These are phyloP conservation scores for Nothophoma quercina DNA, from an alignment of 2,329 filamentous ascomycete genomes.

Conservation along the genomic window DNA sequence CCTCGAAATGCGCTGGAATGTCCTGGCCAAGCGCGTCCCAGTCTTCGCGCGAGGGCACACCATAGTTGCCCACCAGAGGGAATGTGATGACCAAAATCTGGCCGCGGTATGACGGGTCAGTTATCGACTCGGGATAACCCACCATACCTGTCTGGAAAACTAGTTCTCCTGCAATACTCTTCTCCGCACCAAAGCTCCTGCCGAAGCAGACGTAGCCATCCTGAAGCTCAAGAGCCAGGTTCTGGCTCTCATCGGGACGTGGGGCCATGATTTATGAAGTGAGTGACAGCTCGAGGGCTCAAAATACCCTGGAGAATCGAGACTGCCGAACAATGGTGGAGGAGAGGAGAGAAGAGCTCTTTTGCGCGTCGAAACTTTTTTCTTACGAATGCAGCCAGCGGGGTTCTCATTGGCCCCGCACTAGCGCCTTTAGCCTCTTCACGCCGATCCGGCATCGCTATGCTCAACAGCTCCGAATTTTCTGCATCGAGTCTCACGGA, in stretches of 20 bases:
- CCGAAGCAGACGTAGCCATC: slow-evolving; percentile 92
- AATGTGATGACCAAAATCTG: slow-evolving; percentile 98
- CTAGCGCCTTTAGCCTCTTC: slow-evolving; percentile 8
- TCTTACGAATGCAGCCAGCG: slow-evolving; percentile 16
- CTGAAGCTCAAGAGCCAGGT: slow-evolving; percentile 88
- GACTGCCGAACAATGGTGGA: slow-evolving; percentile 42
- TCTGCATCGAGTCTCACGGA: background rate
- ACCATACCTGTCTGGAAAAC: slow-evolving; percentile 99
- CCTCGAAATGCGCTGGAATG: slow-evolving; percentile 92
- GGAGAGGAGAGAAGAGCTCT: slow-evolving; percentile 26
- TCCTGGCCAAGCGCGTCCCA: slow-evolving; percentile 85
- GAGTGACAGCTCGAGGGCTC: slow-evolving; percentile 46
- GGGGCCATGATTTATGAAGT: slow-evolving; percentile 41
- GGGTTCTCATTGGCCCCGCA: slow-evolving; percentile 10
- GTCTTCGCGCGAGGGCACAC: slow-evolving; percentile 85
- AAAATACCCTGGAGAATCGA: slow-evolving; percentile 39
- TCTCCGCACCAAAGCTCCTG: slow-evolving; percentile 94
- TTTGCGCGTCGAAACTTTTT: slow-evolving; percentile 13
- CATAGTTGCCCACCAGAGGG: slow-evolving; percentile 95
- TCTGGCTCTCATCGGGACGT: slow-evolving; percentile 55
- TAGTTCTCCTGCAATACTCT: slow-evolving; percentile 93
- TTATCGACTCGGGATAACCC: slow-evolving; percentile 93
- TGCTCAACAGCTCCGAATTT: slow-evolving; percentile 10
- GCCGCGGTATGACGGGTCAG: slow-evolving; percentile 85
- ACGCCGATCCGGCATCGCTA: slow-evolving; percentile 7